phyloP scores from a whole-genome alignment of 768 basidiomycete species.

The Asterophora parasitica region DNA sequence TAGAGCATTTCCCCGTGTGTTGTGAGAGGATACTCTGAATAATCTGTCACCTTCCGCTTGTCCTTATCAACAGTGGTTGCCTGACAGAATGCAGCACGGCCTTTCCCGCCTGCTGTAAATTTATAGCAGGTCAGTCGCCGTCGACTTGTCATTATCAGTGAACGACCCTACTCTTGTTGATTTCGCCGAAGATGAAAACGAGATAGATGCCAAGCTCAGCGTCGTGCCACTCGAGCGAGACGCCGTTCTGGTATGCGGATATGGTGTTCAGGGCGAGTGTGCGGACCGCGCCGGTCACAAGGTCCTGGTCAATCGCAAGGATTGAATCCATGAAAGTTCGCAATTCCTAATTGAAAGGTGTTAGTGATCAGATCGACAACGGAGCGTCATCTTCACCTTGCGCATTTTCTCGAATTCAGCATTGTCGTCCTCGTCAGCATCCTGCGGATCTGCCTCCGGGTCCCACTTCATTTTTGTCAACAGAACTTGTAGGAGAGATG shows the following conservation, averaged over 20 bases:
- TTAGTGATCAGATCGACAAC: background rate
- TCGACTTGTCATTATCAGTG: background rate
- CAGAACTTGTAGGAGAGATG: slow-evolving; percentile 70
- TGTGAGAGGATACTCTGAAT: slow-evolving; percentile 79
- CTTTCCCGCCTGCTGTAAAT: slow-evolving; percentile 62
- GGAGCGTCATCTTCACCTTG: slow-evolving; percentile 45
- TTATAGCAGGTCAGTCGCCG: slow-evolving; percentile 5
- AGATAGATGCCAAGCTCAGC: slow-evolving; percentile 92
- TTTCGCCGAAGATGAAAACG: slow-evolving; percentile 90
- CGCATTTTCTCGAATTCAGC: slow-evolving; percentile 81
- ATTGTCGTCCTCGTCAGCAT: slow-evolving; percentile 85
- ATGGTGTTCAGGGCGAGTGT: slow-evolving; percentile 72
- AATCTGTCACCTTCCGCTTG: slow-evolving; percentile 61
- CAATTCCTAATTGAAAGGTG: slow-evolving; percentile 55
- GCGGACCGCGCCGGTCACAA: slow-evolving; percentile 76
- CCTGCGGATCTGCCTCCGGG: slow-evolving; percentile 69
- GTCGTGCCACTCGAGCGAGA: slow-evolving; percentile 80
- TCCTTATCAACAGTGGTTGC: slow-evolving; percentile 67
- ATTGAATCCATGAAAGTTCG: slow-evolving; percentile 85
- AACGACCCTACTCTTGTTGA: slow-evolving; percentile 69
- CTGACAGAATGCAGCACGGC: slow-evolving; percentile 82
- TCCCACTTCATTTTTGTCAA: slow-evolving; percentile 92
- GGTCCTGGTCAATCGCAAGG: slow-evolving; percentile 76
- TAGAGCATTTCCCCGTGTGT: slow-evolving; percentile 87
- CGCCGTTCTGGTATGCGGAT: slow-evolving; percentile 59